A percentile compares a stretch with the other conserved stretches of the same genome.
Conservation (phyloP, 2,329 filamentous ascomycete genomes). For the Teratosphaeria destructans region DNA sequence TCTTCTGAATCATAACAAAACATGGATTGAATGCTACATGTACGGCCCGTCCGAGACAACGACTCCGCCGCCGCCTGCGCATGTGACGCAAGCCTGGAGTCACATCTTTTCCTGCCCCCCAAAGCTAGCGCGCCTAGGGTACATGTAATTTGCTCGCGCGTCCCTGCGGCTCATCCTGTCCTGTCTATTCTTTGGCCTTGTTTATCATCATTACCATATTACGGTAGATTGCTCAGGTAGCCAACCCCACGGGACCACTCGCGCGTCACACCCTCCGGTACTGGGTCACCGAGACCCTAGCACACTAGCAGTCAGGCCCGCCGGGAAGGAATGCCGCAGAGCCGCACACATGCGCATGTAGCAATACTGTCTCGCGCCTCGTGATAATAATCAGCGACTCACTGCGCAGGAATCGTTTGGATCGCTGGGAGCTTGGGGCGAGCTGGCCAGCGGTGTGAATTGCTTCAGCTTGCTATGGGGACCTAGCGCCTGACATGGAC, state of each 20-base stretch:
- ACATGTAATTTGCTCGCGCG: not conserved
- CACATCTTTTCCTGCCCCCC: not conserved
- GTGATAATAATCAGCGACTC: not conserved
- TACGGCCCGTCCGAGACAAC: too few relatives aligned
- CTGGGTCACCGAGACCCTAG: not conserved
- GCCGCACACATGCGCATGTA: not conserved
- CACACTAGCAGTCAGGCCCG: not conserved
- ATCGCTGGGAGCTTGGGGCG: not conserved
- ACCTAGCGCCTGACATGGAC: constrained; percentile 29
- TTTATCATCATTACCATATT: too few relatives aligned
- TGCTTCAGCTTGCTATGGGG: not conserved
- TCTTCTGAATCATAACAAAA: too few relatives aligned
- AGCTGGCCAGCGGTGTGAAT: not conserved
- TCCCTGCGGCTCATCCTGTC: not conserved
- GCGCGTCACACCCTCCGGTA: not conserved
- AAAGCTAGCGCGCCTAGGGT: not conserved
- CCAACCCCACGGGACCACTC: not conserved
- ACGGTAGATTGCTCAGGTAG: not conserved
- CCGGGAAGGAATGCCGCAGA: not conserved
- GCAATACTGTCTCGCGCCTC: not conserved
- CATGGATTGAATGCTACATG: too few relatives aligned
- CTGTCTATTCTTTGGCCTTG: not conserved
- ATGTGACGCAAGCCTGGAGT: not conserved
- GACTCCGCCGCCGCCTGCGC: not conserved
- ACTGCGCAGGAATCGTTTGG: not conserved